phyloP scores from a whole-genome alignment of 495 filamentous ascomycete genomes.

The Penicillium pancosmium region DNA sequence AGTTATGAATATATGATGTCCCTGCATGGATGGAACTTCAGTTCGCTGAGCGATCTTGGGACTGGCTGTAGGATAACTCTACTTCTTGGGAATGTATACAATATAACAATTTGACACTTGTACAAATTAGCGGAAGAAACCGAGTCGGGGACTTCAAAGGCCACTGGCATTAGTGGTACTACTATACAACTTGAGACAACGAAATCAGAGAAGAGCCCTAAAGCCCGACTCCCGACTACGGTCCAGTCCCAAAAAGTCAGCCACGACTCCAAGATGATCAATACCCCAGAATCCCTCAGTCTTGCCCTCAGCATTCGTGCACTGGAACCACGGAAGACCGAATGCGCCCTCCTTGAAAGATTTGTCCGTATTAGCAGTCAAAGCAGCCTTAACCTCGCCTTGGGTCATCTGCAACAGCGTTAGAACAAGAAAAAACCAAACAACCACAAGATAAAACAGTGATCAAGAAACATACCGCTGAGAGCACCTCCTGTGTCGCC shows the following conservation, averaged over 20 bases:
- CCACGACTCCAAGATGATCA: constrained; percentile 69
- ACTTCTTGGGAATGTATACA: background rate
- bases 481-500: constrained; percentile 44
- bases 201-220: constrained; percentile 27
- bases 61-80: background rate
- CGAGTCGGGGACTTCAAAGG: too few relatives aligned
- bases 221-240: constrained; percentile 34
- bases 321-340: constrained; percentile 72
- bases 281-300: constrained; percentile 71
- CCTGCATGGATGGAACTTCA: background rate
- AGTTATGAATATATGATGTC: background rate
- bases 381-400: constrained; percentile 54
- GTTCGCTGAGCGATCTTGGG: background rate
- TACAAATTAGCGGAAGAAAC: background rate
- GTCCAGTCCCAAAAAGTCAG: constrained; percentile 61
- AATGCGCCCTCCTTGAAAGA: constrained; percentile 67
- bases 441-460: background rate
- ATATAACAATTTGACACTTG: background rate
- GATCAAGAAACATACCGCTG: constrained; percentile 27
- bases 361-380: constrained; percentile 58
- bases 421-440: background rate
- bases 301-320: constrained; percentile 59
- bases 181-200: too few relatives aligned
- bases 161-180: too few relatives aligned
- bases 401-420: constrained; percentile 27